Base-by-base conservation (phyloP, 768 basidiomycete genomes). In the Boletus coccyginus region DNA sequence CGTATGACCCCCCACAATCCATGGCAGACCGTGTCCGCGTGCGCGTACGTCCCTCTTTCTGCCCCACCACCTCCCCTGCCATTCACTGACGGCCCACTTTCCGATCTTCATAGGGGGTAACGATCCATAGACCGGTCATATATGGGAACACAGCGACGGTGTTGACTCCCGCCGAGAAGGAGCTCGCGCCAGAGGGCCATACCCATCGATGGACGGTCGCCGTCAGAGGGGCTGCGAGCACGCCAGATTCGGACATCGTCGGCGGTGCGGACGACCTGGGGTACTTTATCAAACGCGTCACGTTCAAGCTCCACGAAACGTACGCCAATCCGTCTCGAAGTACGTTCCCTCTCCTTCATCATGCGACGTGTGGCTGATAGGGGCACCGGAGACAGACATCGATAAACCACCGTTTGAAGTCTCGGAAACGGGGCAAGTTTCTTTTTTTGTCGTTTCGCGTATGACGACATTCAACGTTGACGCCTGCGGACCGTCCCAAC, bases 151-250 rank as follows among this genome's bases (percentile, higher is more conserved):
- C 88, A 13, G 92, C 96, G 33, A 79, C 82, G 1, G 84, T 93
- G 52, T 71, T 99, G 58, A 87, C 84, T 0, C 74, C 81, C 16
- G 83, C 85, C 62, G 94, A 97, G 69, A 81, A 84, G 52, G 82
- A 84, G 59, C 58, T 70, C 16, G 66, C 75, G 16, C 73, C 80
- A 29, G 79, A 82, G 8, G 91, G 94, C 61, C 94, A 95, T 64
- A 98, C 96, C 3, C 96, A 98, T 70, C 83, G 84, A 58, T 99
- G 97, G 97, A 98, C 94, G 0, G 88, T 99, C 56, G 95, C 94
- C 29, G 83, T 99, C 27, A 85, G 97, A 27, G 91, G 92, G 42
- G 94, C 95, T 0, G 83, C 92, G 1, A 88, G 90, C 35, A 77
- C 82, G 3, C 78, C 85, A 0, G 84, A 86, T 60, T 82, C 86